Conservation (phyloP, 495 filamentous ascomycete species). For the Aspergillus baeticus region DNA sequence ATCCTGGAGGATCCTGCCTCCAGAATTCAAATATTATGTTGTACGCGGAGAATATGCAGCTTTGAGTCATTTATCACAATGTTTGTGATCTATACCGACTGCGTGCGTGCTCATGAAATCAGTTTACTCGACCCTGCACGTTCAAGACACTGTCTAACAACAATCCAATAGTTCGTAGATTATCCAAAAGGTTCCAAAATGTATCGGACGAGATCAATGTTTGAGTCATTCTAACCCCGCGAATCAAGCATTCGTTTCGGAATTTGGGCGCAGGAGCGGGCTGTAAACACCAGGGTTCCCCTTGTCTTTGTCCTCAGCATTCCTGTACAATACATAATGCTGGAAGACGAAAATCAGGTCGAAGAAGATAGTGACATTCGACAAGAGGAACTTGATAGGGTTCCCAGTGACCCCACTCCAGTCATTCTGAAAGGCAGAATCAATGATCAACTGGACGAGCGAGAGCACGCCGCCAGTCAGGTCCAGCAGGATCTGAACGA, state of each 20-base stretch:
- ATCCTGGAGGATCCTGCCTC: too few relatives aligned
- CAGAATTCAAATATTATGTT: too few relatives aligned
- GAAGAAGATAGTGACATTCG: conserved; percentile 81
- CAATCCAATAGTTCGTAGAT: too few relatives aligned
- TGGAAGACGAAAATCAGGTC: conserved; percentile 83
- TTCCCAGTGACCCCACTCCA: conserved; percentile 92
- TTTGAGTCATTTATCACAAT: too few relatives aligned
- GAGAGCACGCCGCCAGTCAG: conserved; percentile 79
- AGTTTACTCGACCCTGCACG: too few relatives aligned
- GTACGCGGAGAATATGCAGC: too few relatives aligned
- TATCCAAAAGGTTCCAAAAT: too few relatives aligned
- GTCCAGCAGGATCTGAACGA: conserved; percentile 82
- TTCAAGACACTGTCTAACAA: too few relatives aligned
- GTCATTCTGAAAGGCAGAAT: conserved; percentile 79
- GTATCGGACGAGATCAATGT: too few relatives aligned
- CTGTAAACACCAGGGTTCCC: conserved; percentile 20
- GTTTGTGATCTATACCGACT: too few relatives aligned
- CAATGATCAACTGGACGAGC: conserved; percentile 75
- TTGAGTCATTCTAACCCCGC: background rate
- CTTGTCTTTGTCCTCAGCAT: conserved; percentile 15
- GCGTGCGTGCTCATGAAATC: too few relatives aligned
- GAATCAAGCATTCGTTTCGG: conserved; percentile 2
- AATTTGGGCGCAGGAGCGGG: conserved; percentile 28
- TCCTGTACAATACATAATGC: conserved; percentile 77
- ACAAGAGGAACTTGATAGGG: conserved; percentile 82